A percentile compares a stretch with the other conserved stretches of the same genome.
These are phyloP conservation scores for Colletotrichum salicis DNA, from an alignment of 2,329 filamentous ascomycete genomes.

Conservation along the genomic window DNA sequence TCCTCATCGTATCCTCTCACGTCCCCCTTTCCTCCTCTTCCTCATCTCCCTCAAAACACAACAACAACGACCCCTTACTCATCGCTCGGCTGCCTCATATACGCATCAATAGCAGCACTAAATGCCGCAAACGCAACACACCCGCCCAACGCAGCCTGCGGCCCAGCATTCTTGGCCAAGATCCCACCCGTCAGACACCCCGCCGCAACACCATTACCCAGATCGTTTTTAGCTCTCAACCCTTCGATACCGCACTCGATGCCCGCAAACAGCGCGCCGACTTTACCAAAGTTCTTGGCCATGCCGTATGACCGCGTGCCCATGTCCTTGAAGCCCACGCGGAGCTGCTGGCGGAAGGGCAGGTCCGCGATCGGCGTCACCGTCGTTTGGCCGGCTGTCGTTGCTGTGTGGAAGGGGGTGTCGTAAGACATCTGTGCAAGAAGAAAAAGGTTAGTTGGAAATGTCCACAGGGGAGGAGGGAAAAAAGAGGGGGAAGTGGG, in stretches of 20 bases:
- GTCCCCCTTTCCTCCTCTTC: conserved; percentile 11
- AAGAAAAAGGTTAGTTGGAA: not conserved
- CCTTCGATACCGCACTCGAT: conserved; percentile 98
- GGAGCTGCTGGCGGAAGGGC: conserved; percentile 85
- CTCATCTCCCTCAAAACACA: not conserved
- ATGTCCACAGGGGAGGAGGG: not conserved
- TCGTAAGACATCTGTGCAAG: conserved; percentile 91
- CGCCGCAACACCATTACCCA: conserved; percentile 86
- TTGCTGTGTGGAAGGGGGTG: conserved; percentile 76
- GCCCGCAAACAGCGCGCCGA: conserved; percentile 89
- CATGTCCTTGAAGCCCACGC: conserved; percentile 93
- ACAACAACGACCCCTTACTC: conserved; percentile 46
- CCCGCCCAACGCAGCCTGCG: conserved; percentile 86
- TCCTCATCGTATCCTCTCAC: not conserved
- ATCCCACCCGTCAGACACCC: conserved; percentile 93
- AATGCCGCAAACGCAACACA: conserved; percentile 96
- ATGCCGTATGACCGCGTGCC: conserved; percentile 82
- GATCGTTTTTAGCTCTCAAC: conserved; percentile 90
- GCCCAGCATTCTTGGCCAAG: conserved; percentile 85
- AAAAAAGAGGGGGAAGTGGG: not conserved
- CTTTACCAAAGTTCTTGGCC: conserved; percentile 94
- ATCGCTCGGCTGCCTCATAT: conserved; percentile 82
- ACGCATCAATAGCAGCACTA: conserved; percentile 89
- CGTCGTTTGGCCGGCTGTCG: conserved; percentile 48
- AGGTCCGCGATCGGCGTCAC: conserved; percentile 66